Evolutionary conservation across 805 yeast species (phyloP).

Genomic region (Pichia occidentalis): DNA sequence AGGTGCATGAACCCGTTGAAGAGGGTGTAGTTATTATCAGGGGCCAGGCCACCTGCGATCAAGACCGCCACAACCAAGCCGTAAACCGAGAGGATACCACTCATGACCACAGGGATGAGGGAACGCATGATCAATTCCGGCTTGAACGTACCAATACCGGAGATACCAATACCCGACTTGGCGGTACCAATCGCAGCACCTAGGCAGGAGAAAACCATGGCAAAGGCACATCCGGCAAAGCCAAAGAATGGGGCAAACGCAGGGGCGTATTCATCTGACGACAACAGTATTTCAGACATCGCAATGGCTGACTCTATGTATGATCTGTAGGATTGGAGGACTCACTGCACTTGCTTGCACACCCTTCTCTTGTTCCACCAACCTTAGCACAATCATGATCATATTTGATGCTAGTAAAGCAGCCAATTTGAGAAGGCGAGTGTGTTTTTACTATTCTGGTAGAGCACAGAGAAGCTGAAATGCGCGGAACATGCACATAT

Average conservation of each 20-base stretch:
- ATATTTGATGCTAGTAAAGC: too few species aligned
- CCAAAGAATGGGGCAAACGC: conserved; percentile 96
- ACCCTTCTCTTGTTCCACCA: too few species aligned
- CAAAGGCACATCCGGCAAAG: conserved; percentile 93
- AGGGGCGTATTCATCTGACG: conserved; percentile 45
- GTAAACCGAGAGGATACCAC: conserved; percentile 94
- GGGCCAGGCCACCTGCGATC: conserved; percentile 85
- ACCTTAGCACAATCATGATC: too few species aligned
- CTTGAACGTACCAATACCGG: conserved; percentile 96
- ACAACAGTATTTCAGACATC: too few species aligned
- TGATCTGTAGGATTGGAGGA: too few species aligned
- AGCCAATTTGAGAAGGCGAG: too few species aligned
- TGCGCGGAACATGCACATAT: too few species aligned
- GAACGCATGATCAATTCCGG: conserved; percentile 97
- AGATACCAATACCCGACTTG: conserved; percentile 94
- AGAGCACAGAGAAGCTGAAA: too few species aligned
- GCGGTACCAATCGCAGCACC: conserved; percentile 99
- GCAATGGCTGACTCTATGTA: too few species aligned
- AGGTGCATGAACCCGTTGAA: conserved; percentile 98
- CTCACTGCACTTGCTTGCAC: too few species aligned
- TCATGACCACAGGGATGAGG: conserved; percentile 94
- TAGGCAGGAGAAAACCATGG: conserved; percentile 85
- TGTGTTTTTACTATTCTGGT: too few species aligned
- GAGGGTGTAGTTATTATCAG: conserved; percentile 70
- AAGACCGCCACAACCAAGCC: conserved; percentile 95